Percentiles rank a stretch among this genome's conserved stretches.
Evolutionary conservation across 139 green algal species (phyloP).

Genomic region (Haematococcus sp.): DNA sequence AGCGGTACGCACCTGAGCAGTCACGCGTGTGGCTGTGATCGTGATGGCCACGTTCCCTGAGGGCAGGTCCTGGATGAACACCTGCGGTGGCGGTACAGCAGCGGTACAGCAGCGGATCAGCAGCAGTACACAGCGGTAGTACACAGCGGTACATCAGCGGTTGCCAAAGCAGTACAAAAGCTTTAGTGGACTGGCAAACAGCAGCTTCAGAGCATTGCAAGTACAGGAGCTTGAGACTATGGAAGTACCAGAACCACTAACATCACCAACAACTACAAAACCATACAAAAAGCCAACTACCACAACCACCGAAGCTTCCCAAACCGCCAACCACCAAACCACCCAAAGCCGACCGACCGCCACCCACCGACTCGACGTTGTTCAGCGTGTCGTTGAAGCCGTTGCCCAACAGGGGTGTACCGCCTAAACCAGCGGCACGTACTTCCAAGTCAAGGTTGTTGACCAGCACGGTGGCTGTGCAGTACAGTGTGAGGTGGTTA

Average conservation of each 20-base stretch:
- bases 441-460: slow-evolving; percentile 86
- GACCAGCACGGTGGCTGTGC: slow-evolving; percentile 56
- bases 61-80: slow-evolving; percentile 43
- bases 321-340: background rate
- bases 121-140: too few species aligned
- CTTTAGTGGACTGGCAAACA: too few species aligned
- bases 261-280: too few species aligned
- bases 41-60: slow-evolving; percentile 56
- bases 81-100: slow-evolving; percentile 39
- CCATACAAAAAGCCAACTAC: background rate
- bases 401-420: slow-evolving; percentile 63
- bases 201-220: too few species aligned
- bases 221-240: too few species aligned
- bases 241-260: too few species aligned
- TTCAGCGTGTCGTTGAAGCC: slow-evolving; percentile 67
- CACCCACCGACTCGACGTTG: slow-evolving; percentile 73
- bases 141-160: too few species aligned
- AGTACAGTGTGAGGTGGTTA: background rate
- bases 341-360: background rate
- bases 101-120: too few species aligned
- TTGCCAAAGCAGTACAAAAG: too few species aligned
- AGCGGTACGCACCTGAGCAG: background rate
- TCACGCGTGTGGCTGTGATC: slow-evolving; percentile 5
- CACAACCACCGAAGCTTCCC: background rate
- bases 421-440: slow-evolving; percentile 49